Base-by-base conservation (phyloP, 495 filamentous ascomycete genomes). In the Talaromyces borbonicus region DNA sequence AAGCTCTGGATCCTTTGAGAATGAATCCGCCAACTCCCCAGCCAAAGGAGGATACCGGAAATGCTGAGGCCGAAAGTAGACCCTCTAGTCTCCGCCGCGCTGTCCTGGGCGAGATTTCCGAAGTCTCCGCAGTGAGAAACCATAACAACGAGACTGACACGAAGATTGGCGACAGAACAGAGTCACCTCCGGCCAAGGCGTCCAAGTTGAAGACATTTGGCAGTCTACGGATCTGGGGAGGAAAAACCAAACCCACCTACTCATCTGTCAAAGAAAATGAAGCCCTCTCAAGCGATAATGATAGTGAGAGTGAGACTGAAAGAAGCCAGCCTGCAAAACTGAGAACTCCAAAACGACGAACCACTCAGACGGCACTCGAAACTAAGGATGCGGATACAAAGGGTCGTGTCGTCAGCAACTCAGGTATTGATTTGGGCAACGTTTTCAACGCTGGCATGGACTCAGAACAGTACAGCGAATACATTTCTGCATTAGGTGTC, bases 381-480 rank as follows among this genome's bases (percentile, higher is more conserved):
- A 49, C 50, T 7, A 20, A 49, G 1, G 69, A 70, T 9, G 49
- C 57, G 5, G 68, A 71, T 41, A 63, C 66, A 47, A 68, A 69
- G 52, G 70, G 68, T 20, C 65, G 70, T 30, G 66, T 72, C 25
- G 64, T 74, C 20, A 74, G 70, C 63, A 83, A 70, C 52, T 73
- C 60, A 49, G 81, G 58, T 19, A 61, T 59, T 43, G 72, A 66
- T 42, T 52, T 78, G 14, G 62, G 72, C 48, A 43, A 70, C 43
- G 59, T 68, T 30, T 50, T 49, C 41, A 18, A 54, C 56, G n/a
- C 49, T 30, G 24, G 49, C 52, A 29, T 43, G 16, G 35, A 50
- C 46, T 71, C 69, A 62, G 67, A 67, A 66, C 58, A 79, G 64
- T 53, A 81, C 66, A 59, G 82, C 26, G 65, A 83, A 55, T 83